A percentile compares a stretch with the other conserved stretches of the same genome.
Conservation (phyloP, 108 stramenopile genomes). For the Cyclotella sp. region DNA sequence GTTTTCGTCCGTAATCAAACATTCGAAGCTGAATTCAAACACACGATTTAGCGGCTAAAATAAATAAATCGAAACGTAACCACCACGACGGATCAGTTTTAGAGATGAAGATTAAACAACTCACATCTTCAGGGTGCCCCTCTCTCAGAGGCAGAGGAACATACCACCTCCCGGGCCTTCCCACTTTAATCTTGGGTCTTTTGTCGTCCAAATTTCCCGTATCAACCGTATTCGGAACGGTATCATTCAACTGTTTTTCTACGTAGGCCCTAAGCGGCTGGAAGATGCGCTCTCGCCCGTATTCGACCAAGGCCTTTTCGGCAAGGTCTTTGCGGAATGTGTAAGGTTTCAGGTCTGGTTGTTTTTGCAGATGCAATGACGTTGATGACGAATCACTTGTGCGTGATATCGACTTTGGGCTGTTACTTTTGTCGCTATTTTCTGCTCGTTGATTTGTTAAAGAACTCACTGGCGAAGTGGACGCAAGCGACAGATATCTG, state of each 20-base stretch:
- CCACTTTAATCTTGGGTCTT: constrained; percentile 43
- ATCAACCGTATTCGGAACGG: constrained; percentile 54
- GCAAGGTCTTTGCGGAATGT: constrained; percentile 28
- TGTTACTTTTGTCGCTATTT: too few species aligned
- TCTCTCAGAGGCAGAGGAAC: constrained; percentile 70
- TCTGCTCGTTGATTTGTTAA: background rate
- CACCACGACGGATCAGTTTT: background rate
- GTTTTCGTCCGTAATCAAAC: constrained; percentile 49
- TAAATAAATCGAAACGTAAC: too few species aligned
- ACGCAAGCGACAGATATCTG: background rate
- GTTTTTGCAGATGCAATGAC: background rate
- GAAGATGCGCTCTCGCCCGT: constrained; percentile 37
- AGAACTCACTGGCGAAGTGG: background rate
- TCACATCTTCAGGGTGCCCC: constrained; percentile 56
- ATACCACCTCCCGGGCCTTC: constrained; percentile 57
- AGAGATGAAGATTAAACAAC: background rate
- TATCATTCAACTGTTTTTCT: constrained; percentile 62
- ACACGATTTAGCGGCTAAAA: background rate
- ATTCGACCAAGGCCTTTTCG: constrained; percentile 27
- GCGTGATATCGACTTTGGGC: too few species aligned
- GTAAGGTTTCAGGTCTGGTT: constrained; percentile 6
- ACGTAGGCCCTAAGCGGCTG: constrained; percentile 65
- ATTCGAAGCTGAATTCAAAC: constrained; percentile 28
- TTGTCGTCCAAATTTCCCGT: constrained; percentile 52
- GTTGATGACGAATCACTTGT: background rate